Evolutionary conservation across 1,139 yeast genomes (phyloP), one percentile per base, ranked within the genome.

Genomic region (Pichia sp.): DNA sequence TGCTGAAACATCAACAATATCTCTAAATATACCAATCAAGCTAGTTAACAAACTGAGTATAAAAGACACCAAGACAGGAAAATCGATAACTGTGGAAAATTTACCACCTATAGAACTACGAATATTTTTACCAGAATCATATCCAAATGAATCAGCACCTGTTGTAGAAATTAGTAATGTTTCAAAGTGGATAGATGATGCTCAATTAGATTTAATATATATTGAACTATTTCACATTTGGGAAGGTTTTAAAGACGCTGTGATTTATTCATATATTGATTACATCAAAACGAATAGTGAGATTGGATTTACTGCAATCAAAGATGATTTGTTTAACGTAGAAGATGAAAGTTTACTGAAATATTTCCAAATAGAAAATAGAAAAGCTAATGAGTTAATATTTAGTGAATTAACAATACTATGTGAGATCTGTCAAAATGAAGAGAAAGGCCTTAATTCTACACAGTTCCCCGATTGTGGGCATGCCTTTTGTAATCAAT

Each of bases 401-500:
- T 76, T 77, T 55, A 56, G 70, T 7, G 48, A 54, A 13, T 60
- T 62, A 30, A 70, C 82, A 2, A 80, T 72, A 56, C 58, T 66
- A 2, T 83, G 89, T 59, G 78, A 75, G 20, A 80, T 82, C 2
- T 82, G 89, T 56, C 81, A 79, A 56, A 72, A 69, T 35, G 71
- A 68, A 39, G 66, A 66, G 47, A 76, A 74, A 53, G 89, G 90
- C 1, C 44, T 47, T 0, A 53, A 59, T 3, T 73, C 79, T 58
- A 68, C 72, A 8, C 54, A 63, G 49, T 67, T 82, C 43, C 69
- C 69, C 0, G 59, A 62, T 0, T 79, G 85, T 56, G 64, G 64
- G 3, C 88, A 82, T 58, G 67, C 69, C 1, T 77, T 80, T 52
- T 82, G 89, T 57, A 68, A 68, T 38, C 49, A 52, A 1, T 82